phyloP scores from a whole-genome alignment of 305 asterid species.

The Withania somnifera region DNA sequence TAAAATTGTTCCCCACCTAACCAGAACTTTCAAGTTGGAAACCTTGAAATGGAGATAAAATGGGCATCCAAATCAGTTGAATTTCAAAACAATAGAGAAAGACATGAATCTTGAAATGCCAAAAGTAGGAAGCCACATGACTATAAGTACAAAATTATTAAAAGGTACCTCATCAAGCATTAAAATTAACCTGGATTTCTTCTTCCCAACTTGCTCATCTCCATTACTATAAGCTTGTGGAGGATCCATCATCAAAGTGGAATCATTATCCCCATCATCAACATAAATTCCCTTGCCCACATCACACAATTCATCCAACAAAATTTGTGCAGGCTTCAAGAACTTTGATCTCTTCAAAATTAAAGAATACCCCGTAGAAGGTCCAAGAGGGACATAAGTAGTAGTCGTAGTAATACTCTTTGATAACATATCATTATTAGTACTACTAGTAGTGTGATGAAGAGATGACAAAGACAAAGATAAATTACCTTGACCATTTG shows the following conservation, averaged over 20 bases:
- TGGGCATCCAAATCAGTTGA: background rate
- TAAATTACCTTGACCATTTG: conserved; percentile 40
- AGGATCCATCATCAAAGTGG: conserved; percentile 19
- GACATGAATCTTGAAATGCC: background rate
- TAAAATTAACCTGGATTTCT: conserved; percentile 65
- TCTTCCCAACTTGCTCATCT: conserved; percentile 37
- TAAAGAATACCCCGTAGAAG: conserved; percentile 79
- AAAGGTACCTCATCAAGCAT: conserved; percentile 73
- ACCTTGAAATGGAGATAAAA: background rate
- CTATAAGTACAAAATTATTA: background rate
- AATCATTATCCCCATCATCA: conserved; percentile 34
- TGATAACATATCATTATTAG: conserved; percentile 23
- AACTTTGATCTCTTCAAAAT: conserved; percentile 62
- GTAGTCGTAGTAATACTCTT: conserved; percentile 12
- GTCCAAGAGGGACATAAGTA: conserved; percentile 53
- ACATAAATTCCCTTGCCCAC: conserved; percentile 39
- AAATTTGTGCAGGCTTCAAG: conserved; percentile 65
- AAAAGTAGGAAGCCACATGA: background rate
- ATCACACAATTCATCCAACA: conserved; percentile 71
- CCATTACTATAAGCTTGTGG: conserved; percentile 28
- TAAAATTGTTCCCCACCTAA: background rate
- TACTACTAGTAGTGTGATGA: conserved; percentile 8
- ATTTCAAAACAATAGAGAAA: background rate
- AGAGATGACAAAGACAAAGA: conserved; percentile 70
- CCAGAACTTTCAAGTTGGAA: background rate